Evolutionary conservation across 202 grass and related monocot species (phyloP).

Genomic region (Bolboschoenoplectus hybrid): DNA sequence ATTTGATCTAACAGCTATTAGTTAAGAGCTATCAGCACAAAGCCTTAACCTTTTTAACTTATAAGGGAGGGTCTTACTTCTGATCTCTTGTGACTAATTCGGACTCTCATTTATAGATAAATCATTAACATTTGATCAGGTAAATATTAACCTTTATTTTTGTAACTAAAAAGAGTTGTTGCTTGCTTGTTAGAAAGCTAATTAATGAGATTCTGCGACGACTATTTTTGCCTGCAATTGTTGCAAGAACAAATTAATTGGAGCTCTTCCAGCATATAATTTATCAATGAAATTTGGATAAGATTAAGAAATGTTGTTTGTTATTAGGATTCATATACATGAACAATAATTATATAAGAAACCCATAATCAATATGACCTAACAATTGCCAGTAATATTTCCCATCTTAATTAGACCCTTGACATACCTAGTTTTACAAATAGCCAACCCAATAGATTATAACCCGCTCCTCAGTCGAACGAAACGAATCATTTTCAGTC

Average conservation of each 20-base stretch:
- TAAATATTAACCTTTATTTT: not conserved
- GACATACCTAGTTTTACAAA: not conserved
- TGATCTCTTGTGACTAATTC: not conserved
- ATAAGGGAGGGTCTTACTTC: not conserved
- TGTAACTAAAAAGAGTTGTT: not conserved
- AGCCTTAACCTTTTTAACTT: not conserved
- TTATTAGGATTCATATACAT: conserved; percentile 3
- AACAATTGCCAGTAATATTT: not conserved
- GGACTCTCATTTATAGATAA: not conserved
- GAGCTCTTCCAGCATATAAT: not conserved
- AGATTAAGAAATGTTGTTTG: not conserved
- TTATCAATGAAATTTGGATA: not conserved
- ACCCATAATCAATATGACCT: not conserved
- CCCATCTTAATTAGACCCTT: conserved; percentile 3
- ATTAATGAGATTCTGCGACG: not conserved
- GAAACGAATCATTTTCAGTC: not conserved
- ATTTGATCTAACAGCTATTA: not conserved
- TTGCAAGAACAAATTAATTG: not conserved
- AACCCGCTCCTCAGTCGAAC: not conserved
- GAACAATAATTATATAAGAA: not conserved
- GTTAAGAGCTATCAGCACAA: not conserved
- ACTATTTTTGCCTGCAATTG: not conserved
- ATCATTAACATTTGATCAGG: not conserved
- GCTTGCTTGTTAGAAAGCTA: not conserved
- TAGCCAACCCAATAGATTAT: not conserved